Base-by-base conservation (phyloP, 2,329 filamentous ascomycete species). In the Byssoonygena ceratinophila region DNA sequence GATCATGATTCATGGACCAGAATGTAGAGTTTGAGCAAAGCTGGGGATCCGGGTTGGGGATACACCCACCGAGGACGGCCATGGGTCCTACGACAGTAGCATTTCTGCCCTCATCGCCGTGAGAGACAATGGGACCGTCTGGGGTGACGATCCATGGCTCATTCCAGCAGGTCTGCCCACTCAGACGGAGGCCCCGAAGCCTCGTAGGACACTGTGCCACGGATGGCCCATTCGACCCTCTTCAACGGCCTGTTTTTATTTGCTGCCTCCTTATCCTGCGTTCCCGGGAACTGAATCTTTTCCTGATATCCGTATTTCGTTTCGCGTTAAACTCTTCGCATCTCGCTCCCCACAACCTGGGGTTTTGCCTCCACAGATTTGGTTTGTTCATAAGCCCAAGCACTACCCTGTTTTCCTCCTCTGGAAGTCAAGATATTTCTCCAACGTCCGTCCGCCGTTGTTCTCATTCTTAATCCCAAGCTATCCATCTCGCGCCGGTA, bases 301-400 rank as follows among this genome's bases (percentile, higher is more conserved):
- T 9, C 32, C 32, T 34, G 32, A 14, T 34, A 4, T n/a, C 32
- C 32, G 14, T 16, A 16, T 18, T 37, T 37, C 27, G 11, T 29
- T 29, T 11, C 11, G 4, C 27, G 27, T 29, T 29, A 29, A n/a
- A 41, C 39, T 41, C 22, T 22, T 41, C 6, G 20, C n/a, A 39
- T 7, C 11, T 16, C 4, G 34, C 32, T 34, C 39, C 49, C 39
- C 49, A 37, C 49, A 51, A 37, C 49, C 39, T 31, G 49, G 49
- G 49, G 49, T 36, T 36, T 45, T 18, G 29, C 39, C 49, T 39
- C 22, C 39, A 20, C 4, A 8, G n/a, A 18, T 44, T 27, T 36
- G 14, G n/a, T 34, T 27, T 23, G 29, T 39, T 51, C 27, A 45
- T 45, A 51, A 51, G 37, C 23, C 7, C 40, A 31, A 47, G 23